A percentile compares a stretch with the other conserved stretches of the same genome.
phyloP scores from a whole-genome alignment of 148 eudicot species.

The Vaccinium darrowii region DNA sequence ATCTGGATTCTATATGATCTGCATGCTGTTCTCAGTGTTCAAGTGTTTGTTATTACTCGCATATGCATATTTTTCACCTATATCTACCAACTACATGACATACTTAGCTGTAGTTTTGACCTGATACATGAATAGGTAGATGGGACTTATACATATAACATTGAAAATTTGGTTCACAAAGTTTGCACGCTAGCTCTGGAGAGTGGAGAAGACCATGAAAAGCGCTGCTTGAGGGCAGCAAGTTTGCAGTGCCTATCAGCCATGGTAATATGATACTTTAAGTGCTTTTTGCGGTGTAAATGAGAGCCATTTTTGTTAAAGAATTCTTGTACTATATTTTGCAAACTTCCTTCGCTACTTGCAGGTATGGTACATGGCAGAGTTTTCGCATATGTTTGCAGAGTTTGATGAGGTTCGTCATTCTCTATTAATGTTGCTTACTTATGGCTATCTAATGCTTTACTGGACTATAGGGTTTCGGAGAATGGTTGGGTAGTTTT shows the following conservation, averaged over 20 bases:
- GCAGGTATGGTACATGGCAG: conserved; percentile 97
- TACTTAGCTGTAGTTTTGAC: conserved; percentile 10
- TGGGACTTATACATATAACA: conserved; percentile 72
- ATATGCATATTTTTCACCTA: not conserved
- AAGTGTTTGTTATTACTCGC: not conserved
- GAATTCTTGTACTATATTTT: not conserved
- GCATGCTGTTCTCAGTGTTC: not conserved
- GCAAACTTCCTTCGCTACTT: not conserved
- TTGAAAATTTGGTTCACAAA: conserved; percentile 55
- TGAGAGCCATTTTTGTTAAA: not conserved
- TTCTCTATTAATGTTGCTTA: not conserved
- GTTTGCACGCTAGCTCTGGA: conserved; percentile 66
- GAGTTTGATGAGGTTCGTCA: conserved; percentile 68
- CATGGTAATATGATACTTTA: conserved; percentile 49
- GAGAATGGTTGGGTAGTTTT: not conserved
- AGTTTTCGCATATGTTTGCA: conserved; percentile 66
- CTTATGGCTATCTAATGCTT: not conserved
- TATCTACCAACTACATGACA: not conserved
- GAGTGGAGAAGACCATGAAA: conserved; percentile 53
- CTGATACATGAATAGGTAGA: conserved; percentile 55
- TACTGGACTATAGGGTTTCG: not conserved
- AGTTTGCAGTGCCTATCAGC: conserved; percentile 90
- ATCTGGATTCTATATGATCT: not conserved
- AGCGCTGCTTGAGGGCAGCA: conserved; percentile 65
- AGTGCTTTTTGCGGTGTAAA: conserved; percentile 5